Conservation (phyloP, 441 rosid species). For the Viola pubescens region DNA sequence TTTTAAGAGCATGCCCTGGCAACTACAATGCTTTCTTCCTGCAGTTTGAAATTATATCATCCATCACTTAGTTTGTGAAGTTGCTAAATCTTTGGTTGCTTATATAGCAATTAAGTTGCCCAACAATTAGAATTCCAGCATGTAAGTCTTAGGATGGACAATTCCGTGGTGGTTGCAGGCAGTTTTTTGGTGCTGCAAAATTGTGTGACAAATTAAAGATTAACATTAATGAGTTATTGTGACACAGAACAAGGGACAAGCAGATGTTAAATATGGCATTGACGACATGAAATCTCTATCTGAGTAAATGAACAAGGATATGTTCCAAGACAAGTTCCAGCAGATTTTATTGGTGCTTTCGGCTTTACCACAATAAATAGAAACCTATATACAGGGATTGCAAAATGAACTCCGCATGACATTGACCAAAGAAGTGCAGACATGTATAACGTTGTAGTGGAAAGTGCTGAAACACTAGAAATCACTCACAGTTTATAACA, state of each 20-base stretch:
- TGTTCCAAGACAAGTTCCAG: constrained; percentile 42
- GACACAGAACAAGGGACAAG: constrained; percentile 59
- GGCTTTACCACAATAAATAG: constrained; percentile 46
- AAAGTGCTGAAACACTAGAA: background rate
- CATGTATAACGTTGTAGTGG: constrained; percentile 13
- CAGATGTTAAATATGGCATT: constrained; percentile 46
- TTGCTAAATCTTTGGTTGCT: no score
- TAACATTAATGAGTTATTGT: constrained; percentile 21
- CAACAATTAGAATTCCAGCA: no score
- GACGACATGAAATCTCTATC: constrained; percentile 52
- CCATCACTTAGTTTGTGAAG: no score
- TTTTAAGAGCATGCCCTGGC: no score
- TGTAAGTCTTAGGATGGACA: no score
- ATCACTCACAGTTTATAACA: background rate
- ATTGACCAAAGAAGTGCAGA: constrained; percentile 55
- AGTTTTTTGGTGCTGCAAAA: no score
- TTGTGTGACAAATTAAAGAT: no score
- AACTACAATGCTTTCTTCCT: no score
- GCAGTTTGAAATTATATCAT: no score
- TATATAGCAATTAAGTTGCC: no score
- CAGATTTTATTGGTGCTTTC: constrained; percentile 41
- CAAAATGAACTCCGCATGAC: constrained; percentile 44
- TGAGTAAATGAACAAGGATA: constrained; percentile 44
- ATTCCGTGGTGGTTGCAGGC: no score
- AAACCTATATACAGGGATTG: constrained; percentile 38